Conservation (phyloP, 2,329 filamentous ascomycete genomes). For the Apiospora koreana region DNA sequence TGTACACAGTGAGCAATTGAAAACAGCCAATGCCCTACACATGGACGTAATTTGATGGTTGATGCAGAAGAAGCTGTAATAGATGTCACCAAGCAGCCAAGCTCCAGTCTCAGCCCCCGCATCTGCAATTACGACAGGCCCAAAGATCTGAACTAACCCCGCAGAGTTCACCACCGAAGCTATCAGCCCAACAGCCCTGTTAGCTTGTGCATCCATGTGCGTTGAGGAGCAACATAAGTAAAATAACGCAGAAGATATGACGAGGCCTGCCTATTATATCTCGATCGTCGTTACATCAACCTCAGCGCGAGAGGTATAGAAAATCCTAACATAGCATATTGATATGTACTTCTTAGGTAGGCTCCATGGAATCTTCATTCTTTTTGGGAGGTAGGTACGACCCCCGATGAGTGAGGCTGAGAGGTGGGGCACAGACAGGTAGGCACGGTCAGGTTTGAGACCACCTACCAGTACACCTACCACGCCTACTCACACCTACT, state of each 20-base stretch:
- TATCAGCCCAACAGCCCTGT: not conserved
- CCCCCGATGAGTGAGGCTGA: not conserved
- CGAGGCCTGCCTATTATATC: not conserved
- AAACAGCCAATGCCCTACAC: too few relatives aligned
- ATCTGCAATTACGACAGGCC: not conserved
- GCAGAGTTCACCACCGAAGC: not conserved
- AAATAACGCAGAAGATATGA: not conserved
- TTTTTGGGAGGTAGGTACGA: too few relatives aligned
- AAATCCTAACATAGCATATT: too few relatives aligned
- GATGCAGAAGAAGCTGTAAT: not conserved
- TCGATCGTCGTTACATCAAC: not conserved
- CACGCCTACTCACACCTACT: too few relatives aligned
- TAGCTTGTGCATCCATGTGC: not conserved
- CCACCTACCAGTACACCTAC: not conserved
- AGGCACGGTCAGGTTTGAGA: not conserved
- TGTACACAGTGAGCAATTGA: too few relatives aligned
- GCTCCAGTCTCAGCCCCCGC: too few relatives aligned
- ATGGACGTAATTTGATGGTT: too few relatives aligned
- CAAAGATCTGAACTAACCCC: not conserved
- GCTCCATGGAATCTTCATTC: not conserved
- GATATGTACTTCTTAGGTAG: too few relatives aligned
- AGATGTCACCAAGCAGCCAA: not conserved
- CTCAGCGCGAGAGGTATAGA: not conserved
- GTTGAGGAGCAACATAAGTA: too few relatives aligned
- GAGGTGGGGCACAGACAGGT: not conserved